Base-by-base conservation (phyloP, 129 eudicot species). In the Helianthus tuberosus region DNA sequence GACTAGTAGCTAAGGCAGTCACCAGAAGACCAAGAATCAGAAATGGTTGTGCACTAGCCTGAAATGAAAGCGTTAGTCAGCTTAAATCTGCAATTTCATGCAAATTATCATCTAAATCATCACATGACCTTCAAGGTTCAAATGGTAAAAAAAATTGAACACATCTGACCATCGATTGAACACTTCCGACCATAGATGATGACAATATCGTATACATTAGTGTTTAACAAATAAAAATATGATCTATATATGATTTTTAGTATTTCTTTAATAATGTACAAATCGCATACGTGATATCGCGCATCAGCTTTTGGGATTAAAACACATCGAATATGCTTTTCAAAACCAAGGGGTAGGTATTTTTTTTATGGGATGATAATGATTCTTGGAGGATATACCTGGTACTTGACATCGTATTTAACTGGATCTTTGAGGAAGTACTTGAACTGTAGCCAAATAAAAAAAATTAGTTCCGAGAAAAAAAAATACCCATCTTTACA, bases 1-100 rank as follows among this genome's bases (percentile, higher is more conserved):
- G 90, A 81, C 86, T 86, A 76, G 95, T 91, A 57, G 97, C 97
- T 43, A 91, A 69, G 38, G 97, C 96, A 13, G 96, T 91, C 74
- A 91, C 96, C 78, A 91, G 66, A 55, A 91, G 81, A 41, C 97
- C 97, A 43, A 91, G 92, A 61, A 91, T 75, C 59, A 91, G 96
- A 76, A 91, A 91, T 57, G 97, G 97, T 73, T 91, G 97, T 66
- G 97, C 97, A 81, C 98, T 94, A 52, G 97, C 98, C 98, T 94
- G 96, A 67, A 78, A 79, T 13, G 7, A 77, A 71, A 68, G 8
- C 69, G 67, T 79, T 79, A 27, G 4, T 43, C 62, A 15, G 35
- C 65, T 73, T 74, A 61, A 12, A 9, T 50, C 25, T 65, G 20
- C 43, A 15, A 20, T 12, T 27, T 61, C 66, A 50, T 63, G 64